A percentile compares a stretch with the other conserved stretches of the same genome.
These are phyloP conservation scores for Coelastrella sp. DNA, from an alignment of 139 green algal species.

Conservation along the genomic window DNA sequence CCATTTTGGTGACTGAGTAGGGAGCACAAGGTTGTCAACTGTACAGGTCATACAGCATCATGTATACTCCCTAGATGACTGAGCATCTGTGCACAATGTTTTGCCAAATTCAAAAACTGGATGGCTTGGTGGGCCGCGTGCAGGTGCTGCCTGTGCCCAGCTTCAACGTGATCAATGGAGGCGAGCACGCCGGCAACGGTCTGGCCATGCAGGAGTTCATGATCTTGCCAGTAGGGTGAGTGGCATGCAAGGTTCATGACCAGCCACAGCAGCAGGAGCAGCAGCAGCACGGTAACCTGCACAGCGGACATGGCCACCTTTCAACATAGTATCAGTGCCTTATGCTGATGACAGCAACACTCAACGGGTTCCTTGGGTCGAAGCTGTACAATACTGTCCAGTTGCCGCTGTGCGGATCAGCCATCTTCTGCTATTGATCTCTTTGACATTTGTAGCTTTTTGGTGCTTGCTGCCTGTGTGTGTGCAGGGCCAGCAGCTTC, in stretches of 20 bases:
- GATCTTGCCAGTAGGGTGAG: slow-evolving; percentile 95
- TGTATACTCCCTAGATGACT: no score
- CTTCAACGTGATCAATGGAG: slow-evolving; percentile 99
- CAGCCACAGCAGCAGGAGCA: not conserved
- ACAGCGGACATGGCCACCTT: not conserved
- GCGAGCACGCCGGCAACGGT: slow-evolving; percentile 97
- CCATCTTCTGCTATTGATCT: not conserved
- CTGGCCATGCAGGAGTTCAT: slow-evolving; percentile 99
- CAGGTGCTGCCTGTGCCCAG: slow-evolving; percentile 96
- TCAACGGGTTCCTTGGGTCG: no score
- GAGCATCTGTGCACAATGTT: no score
- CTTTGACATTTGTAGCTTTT: not conserved
- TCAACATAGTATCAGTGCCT: not conserved
- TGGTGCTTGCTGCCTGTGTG: not conserved
- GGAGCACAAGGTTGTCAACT: not conserved
- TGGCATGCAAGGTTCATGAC: not conserved
- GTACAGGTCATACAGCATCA: no score
- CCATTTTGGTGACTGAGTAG: not conserved
- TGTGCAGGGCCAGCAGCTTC: slow-evolving; percentile 80
- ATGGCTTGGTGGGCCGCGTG: not conserved
- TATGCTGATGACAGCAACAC: not conserved
- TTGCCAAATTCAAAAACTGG: not conserved
- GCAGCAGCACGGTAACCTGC: not conserved
- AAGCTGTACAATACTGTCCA: no score
- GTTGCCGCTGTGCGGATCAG: not conserved